Percentiles rank a stretch among this genome's conserved stretches.
Evolutionary conservation across 2,329 filamentous ascomycete species (phyloP).

Genomic region (Periconia macrospinosa): DNA sequence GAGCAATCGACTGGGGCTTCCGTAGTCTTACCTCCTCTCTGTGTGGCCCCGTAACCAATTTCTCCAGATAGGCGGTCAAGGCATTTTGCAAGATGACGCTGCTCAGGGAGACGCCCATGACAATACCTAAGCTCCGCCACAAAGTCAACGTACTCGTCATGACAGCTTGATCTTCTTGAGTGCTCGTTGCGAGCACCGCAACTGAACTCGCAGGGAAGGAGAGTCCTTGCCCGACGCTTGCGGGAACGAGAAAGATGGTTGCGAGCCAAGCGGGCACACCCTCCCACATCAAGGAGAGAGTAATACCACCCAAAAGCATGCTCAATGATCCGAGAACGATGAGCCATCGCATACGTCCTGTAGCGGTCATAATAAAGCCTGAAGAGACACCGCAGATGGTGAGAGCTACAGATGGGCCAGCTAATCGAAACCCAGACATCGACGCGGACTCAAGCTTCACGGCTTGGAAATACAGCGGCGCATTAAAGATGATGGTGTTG

Average conservation of each 20-base stretch:
- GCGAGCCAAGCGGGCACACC: conserved; percentile 45
- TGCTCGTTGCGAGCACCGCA: conserved; percentile 46
- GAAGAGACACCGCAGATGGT: conserved; percentile 46
- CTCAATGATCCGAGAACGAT: conserved; percentile 42
- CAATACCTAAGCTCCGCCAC: conserved; percentile 71
- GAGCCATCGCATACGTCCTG: conserved; percentile 46
- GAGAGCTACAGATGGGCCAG: conserved; percentile 60
- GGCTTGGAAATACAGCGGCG: conserved; percentile 67
- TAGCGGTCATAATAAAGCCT: conserved; percentile 49
- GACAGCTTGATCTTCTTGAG: conserved; percentile 49
- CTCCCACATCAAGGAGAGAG: conserved; percentile 41
- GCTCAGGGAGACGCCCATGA: conserved; percentile 72
- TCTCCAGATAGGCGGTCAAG: conserved; percentile 61
- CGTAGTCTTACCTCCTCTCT: conserved; percentile 51
- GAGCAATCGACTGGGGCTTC: background rate
- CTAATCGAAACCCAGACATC: conserved; percentile 70
- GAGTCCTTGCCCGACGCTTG: conserved; percentile 46
- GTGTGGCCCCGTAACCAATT: conserved; percentile 60
- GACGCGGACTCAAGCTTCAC: conserved; percentile 63
- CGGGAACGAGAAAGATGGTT: conserved; percentile 44
- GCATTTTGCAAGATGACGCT: conserved; percentile 75
- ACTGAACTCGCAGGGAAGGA: conserved; percentile 47
- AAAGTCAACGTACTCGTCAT: conserved; percentile 69
- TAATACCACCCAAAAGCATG: conserved; percentile 42
- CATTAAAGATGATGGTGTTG: conserved; percentile 67